Evolutionary conservation across 192 early-diverging fungal genomes (phyloP).

Genomic region (Umbelopsis vinacea): DNA sequence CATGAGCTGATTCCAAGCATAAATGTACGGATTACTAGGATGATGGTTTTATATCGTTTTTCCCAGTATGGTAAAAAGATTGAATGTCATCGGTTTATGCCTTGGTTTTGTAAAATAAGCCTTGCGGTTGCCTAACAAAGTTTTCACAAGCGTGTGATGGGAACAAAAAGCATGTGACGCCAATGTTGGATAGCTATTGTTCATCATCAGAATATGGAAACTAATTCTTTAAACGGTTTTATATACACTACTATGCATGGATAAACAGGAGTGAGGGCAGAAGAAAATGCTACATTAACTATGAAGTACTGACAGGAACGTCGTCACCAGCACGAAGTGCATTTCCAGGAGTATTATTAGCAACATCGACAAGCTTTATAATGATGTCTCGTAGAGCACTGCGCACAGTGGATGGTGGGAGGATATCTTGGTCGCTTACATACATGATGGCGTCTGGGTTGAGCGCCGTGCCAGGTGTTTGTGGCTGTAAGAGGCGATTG

Average conservation of each 20-base stretch:
- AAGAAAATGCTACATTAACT: neutral
- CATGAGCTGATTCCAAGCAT: too few species aligned
- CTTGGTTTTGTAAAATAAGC: neutral
- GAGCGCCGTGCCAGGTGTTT: slow-evolving; percentile 1
- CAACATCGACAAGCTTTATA: neutral
- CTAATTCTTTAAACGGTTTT: neutral
- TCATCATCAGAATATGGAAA: neutral
- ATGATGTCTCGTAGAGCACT: neutral
- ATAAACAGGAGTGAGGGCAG: neutral
- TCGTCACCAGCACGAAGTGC: neutral
- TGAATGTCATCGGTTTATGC: neutral
- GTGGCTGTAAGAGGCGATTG: slow-evolving; percentile 5
- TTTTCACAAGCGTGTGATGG: too few species aligned
- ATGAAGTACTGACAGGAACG: slow-evolving; percentile 8
- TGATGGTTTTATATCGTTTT: neutral
- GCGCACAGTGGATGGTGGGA: neutral
- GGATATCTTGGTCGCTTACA: neutral
- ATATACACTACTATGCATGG: neutral
- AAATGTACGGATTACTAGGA: neutral
- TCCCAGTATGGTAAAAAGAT: neutral
- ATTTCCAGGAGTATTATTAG: neutral
- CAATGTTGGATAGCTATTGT: neutral
- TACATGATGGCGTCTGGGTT: slow-evolving; percentile 10
- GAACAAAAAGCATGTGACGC: too few species aligned
- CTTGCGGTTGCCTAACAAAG: too few species aligned